Evolutionary conservation across 2,329 filamentous ascomycete genomes (phyloP).

Genomic region (Colletotrichum viniferum): DNA sequence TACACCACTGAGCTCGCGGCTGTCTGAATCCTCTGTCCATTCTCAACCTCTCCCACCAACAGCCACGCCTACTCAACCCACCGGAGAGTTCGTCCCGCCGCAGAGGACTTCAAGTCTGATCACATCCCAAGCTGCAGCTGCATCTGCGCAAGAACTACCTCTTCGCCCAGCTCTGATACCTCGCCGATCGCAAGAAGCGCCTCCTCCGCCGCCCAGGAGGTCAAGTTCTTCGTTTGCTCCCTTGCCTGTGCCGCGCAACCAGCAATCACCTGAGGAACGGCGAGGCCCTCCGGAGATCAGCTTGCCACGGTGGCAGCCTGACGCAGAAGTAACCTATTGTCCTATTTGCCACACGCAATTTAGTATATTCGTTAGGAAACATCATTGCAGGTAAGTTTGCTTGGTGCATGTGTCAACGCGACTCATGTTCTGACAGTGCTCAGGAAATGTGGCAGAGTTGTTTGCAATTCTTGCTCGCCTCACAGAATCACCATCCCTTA

Average conservation of each 20-base stretch:
- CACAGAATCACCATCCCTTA: constrained; percentile 94
- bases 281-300: constrained; percentile 46
- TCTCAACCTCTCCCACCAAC: constrained; percentile 17
- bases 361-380: constrained; percentile 84
- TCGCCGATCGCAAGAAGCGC: not conserved
- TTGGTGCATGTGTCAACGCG: not conserved
- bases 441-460: constrained; percentile 90
- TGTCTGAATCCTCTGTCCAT: constrained; percentile 3
- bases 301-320: constrained; percentile 86
- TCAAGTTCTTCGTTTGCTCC: not conserved
- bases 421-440: not conserved
- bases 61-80: constrained; percentile 14
- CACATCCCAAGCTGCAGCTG: not conserved
- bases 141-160: not conserved
- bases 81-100: constrained; percentile 6
- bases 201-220: constrained; percentile 16
- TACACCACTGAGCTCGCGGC: constrained; percentile 12
- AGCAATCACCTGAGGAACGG: not conserved
- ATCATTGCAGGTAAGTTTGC: constrained; percentile 80
- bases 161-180: not conserved
- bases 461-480: constrained; percentile 88
- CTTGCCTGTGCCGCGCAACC: not conserved
- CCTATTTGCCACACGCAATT: constrained; percentile 84
- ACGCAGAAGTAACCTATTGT: constrained; percentile 80
- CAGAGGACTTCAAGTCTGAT: constrained; percentile 15